Conservation (phyloP, 441 rosid species). For the Cnidoscolus chayamansa region DNA sequence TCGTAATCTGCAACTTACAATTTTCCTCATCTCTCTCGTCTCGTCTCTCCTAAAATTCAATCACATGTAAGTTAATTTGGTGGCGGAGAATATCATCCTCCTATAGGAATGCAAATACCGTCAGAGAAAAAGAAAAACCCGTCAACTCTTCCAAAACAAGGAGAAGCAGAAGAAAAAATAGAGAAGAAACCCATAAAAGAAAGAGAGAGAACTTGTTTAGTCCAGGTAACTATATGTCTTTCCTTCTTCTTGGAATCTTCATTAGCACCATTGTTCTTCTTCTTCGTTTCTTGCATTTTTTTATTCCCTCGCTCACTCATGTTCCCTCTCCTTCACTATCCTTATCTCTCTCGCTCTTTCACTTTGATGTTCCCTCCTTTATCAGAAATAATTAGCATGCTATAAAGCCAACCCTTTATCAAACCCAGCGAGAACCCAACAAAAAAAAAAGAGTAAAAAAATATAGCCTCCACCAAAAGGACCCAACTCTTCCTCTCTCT, state of each 20-base stretch:
- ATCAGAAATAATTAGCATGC: conserved; percentile 60
- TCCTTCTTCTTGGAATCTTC: conserved; percentile 94
- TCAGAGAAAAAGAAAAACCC: conserved; percentile 13
- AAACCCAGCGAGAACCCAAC: conserved; percentile 12
- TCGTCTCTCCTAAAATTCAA: conserved; percentile 32
- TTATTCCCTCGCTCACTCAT: conserved; percentile 8
- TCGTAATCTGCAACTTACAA: too few relatives aligned
- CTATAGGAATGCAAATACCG: conserved; percentile 39
- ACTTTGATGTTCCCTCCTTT: conserved; percentile 73
- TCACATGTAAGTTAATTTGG: conserved; percentile 78
- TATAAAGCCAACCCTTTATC: conserved; percentile 39
- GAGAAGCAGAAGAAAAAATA: background rate
- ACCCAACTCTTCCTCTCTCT: conserved; percentile 24
- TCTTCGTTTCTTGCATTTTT: conserved; percentile 53
- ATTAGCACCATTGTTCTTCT: conserved; percentile 34
- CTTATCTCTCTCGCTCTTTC: conserved; percentile 1
- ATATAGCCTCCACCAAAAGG: conserved; percentile 14
- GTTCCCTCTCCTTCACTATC: background rate
- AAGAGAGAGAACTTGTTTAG: conserved; percentile 54
- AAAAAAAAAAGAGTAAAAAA: background rate
- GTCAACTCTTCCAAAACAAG: background rate
- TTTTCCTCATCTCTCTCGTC: too few relatives aligned
- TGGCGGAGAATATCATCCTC: conserved; percentile 91
- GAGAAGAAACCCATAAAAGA: background rate
- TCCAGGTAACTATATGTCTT: conserved; percentile 91